phyloP scores from a whole-genome alignment of 164 flowering plant species.

The Annona squamosa region DNA sequence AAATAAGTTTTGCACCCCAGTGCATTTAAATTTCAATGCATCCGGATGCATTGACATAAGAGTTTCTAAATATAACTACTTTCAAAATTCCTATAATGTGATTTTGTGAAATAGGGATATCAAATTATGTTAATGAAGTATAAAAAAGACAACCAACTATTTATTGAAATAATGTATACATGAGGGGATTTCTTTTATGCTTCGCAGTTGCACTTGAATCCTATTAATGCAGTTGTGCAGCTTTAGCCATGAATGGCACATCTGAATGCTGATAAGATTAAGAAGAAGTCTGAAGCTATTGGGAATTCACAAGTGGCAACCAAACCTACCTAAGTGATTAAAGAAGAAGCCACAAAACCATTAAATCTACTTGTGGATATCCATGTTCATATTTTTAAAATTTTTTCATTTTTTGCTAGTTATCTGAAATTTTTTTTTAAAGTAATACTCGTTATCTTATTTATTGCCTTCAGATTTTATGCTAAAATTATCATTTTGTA shows the following conservation, averaged over 20 bases:
- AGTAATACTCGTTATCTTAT: background rate
- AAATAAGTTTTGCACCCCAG: no score
- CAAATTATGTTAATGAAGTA: no score
- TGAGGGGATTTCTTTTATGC: constrained; percentile 10
- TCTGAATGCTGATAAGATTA: constrained; percentile 15
- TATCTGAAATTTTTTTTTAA: no score
- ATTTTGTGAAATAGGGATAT: no score
- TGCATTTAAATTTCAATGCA: no score
- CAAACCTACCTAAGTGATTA: constrained; percentile 29
- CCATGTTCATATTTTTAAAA: background rate
- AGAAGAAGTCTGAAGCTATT: constrained; percentile 22
- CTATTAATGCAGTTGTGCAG: constrained; percentile 80
- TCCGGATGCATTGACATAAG: no score
- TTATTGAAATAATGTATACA: no score
- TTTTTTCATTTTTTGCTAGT: no score
- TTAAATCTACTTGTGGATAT: background rate
- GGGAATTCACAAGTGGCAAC: constrained; percentile 14
- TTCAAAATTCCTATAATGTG: no score
- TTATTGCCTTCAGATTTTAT: background rate
- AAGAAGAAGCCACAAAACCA: constrained; percentile 7
- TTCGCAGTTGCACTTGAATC: constrained; percentile 84
- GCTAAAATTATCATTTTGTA: background rate
- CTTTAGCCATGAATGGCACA: constrained; percentile 69
- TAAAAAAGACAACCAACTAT: no score
- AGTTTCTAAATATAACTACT: no score